phyloP scores from a whole-genome alignment of 805 yeast genomes.

The Sugiyamaella chiloensis region DNA sequence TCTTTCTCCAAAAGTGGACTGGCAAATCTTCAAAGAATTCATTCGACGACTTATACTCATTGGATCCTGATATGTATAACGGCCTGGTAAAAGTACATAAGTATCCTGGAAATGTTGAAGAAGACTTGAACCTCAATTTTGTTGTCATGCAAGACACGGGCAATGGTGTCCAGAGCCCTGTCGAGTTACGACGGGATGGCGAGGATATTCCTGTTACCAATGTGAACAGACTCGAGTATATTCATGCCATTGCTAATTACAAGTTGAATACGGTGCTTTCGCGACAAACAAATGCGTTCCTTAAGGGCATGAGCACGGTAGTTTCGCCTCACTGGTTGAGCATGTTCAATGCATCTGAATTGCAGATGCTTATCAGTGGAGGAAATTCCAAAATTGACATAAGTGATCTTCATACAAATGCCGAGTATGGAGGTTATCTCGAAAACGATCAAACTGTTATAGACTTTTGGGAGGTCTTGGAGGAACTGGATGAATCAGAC shows the following conservation, averaged over 20 bases:
- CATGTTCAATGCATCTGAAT: conserved; percentile 79
- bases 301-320: conserved; percentile 67
- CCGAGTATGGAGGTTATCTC: conserved; percentile 50
- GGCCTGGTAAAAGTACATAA: conserved; percentile 60
- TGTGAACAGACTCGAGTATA: conserved; percentile 64
- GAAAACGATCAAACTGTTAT: conserved; percentile 55
- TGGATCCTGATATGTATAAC: conserved; percentile 64
- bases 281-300: conserved; percentile 58
- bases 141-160: conserved; percentile 53
- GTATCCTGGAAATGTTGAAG: conserved; percentile 53
- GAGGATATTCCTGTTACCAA: conserved; percentile 51
- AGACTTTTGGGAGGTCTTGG: conserved; percentile 72
- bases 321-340: conserved; percentile 73
- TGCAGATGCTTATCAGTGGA: conserved; percentile 82
- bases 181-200: conserved; percentile 66
- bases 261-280: conserved; percentile 63
- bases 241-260: conserved; percentile 74
- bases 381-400: conserved; percentile 68
- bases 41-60: conserved; percentile 71
- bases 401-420: conserved; percentile 60
- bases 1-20: conserved; percentile 71
- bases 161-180: conserved; percentile 28
- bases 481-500: conserved; percentile 63
- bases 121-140: conserved; percentile 60
- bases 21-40: conserved; percentile 44